Evolutionary conservation across 2,329 filamentous ascomycete genomes (phyloP).

Genomic region (Coniochaeta sp.): DNA sequence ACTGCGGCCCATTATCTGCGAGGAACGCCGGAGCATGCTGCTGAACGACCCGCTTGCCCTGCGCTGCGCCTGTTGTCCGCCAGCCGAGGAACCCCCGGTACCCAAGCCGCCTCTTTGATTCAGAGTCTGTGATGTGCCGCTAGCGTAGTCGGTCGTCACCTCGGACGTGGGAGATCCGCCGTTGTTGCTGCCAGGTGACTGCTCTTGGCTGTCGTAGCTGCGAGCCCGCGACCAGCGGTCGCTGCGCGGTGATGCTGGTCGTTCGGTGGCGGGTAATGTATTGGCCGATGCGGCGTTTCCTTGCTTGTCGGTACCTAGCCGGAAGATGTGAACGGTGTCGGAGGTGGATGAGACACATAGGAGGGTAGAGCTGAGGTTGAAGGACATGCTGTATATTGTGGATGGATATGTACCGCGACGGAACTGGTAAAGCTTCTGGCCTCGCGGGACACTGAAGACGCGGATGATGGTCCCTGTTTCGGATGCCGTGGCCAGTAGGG

Average conservation of each 20-base stretch:
- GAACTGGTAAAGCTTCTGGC: slow-evolving; percentile 93
- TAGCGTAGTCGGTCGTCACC: slow-evolving; percentile 26
- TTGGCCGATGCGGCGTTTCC: not conserved
- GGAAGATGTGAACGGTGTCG: slow-evolving; percentile 95
- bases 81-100: not conserved
- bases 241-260: slow-evolving; percentile 29
- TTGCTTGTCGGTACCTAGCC: slow-evolving; percentile 49
- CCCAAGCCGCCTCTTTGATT: not conserved
- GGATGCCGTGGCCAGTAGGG: slow-evolving; percentile 84
- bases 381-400: slow-evolving; percentile 97
- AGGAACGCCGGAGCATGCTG: slow-evolving; percentile 87
- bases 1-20: slow-evolving; percentile 83
- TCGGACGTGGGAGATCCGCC: slow-evolving; percentile 41
- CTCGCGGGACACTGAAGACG: slow-evolving; percentile 86
- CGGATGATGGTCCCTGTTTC: slow-evolving; percentile 97
- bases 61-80: slow-evolving; percentile 20
- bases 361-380: slow-evolving; percentile 88
- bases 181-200: slow-evolving; percentile 36
- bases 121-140: slow-evolving; percentile 5
- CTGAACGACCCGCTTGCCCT: slow-evolving; percentile 71
- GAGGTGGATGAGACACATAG: slow-evolving; percentile 94
- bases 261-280: slow-evolving; percentile 5
- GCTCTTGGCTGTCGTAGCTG: slow-evolving; percentile 44
- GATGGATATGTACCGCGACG: slow-evolving; percentile 91
- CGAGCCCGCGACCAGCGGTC: slow-evolving; percentile 47